These are phyloP conservation scores for Sodiomyces alkalinus DNA, from an alignment of 2,329 filamentous ascomycete genomes.

Conservation along the genomic window DNA sequence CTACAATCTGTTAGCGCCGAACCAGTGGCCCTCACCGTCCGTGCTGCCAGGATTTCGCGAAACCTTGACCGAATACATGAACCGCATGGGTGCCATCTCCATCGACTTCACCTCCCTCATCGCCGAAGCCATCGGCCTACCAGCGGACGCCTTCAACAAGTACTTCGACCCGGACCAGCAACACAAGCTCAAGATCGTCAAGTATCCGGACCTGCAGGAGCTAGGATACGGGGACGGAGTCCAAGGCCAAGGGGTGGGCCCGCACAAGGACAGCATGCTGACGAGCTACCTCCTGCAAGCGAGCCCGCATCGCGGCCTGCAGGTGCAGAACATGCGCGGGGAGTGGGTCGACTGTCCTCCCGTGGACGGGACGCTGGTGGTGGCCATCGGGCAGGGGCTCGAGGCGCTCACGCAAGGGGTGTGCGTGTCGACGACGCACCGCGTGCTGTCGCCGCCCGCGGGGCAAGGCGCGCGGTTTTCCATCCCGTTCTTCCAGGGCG, in stretches of 20 bases:
- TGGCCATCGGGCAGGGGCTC: conserved; percentile 75
- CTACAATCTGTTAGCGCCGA: conserved; percentile 61
- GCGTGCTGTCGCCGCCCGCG: conserved; percentile 58
- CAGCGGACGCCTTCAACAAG: conserved; percentile 52
- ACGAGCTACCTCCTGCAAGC: conserved; percentile 72
- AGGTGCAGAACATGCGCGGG: conserved; percentile 68
- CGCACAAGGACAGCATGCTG: conserved; percentile 77
- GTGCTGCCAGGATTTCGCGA: conserved; percentile 52
- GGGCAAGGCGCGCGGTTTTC: conserved; percentile 61
- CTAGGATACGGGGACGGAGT: conserved; percentile 28
- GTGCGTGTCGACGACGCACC: conserved; percentile 68
- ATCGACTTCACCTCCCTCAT: conserved; percentile 65
- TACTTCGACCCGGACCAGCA: conserved; percentile 66
- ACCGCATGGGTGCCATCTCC: conserved; percentile 56
- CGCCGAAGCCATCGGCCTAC: conserved; percentile 67
- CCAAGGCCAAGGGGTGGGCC: conserved; percentile 50
- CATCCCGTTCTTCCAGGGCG: conserved; percentile 81
- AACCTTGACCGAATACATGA: conserved; percentile 62
- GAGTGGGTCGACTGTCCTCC: conserved; percentile 75
- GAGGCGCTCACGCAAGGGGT: conserved; percentile 76
- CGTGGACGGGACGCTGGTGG: conserved; percentile 61
- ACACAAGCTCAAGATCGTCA: conserved; percentile 82
- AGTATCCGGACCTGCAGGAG: conserved; percentile 61
- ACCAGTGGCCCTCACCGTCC: conserved; percentile 59
- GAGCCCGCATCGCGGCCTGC: conserved; percentile 57